Evolutionary conservation across 2,329 filamentous ascomycete species (phyloP).

Genomic region (Aureobasidium pullulans): DNA sequence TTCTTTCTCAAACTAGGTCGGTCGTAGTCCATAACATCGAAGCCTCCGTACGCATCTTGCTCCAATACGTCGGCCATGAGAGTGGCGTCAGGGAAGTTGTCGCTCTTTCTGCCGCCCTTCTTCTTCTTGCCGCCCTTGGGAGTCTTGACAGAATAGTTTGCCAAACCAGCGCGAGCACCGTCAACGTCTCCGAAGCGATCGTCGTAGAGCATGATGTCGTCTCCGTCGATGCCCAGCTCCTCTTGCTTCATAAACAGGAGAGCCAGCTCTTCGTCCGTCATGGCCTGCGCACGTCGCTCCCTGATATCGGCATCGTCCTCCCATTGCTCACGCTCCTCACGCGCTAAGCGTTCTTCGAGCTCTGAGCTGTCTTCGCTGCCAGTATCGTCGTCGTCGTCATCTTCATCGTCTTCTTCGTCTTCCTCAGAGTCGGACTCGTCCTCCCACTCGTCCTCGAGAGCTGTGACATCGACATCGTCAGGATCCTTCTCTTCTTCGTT

Average conservation of each 20-base stretch:
- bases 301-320: slow-evolving; percentile 37
- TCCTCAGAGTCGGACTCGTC: slow-evolving; percentile 10
- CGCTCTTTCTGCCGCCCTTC: slow-evolving; percentile 20
- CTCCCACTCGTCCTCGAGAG: slow-evolving; percentile 16
- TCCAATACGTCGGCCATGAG: slow-evolving; percentile 52
- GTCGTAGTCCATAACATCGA: slow-evolving; percentile 81
- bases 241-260: slow-evolving; percentile 54
- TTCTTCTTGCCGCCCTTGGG: slow-evolving; percentile 17
- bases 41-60: slow-evolving; percentile 56
- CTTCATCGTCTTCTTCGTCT: slow-evolving; percentile 25
- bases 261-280: slow-evolving; percentile 57
- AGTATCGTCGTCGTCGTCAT: slow-evolving; percentile 31
- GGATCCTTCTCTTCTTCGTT: slow-evolving; percentile 22
- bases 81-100: slow-evolving; percentile 46
- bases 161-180: slow-evolving; percentile 25
- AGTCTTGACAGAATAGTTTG: slow-evolving; percentile 19
- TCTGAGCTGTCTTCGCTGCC: slow-evolving; percentile 30
- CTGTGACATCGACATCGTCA: slow-evolving; percentile 19
- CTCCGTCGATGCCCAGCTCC: slow-evolving; percentile 54
- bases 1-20: slow-evolving; percentile 60
- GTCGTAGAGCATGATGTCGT: slow-evolving; percentile 52
- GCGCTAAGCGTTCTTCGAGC: slow-evolving; percentile 26
- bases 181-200: slow-evolving; percentile 28
- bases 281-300: slow-evolving; percentile 30
- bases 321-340: slow-evolving; percentile 27